Evolutionary conservation across 192 early-diverging fungal species (phyloP).

Genomic region (Dimargaris xerosporica): DNA sequence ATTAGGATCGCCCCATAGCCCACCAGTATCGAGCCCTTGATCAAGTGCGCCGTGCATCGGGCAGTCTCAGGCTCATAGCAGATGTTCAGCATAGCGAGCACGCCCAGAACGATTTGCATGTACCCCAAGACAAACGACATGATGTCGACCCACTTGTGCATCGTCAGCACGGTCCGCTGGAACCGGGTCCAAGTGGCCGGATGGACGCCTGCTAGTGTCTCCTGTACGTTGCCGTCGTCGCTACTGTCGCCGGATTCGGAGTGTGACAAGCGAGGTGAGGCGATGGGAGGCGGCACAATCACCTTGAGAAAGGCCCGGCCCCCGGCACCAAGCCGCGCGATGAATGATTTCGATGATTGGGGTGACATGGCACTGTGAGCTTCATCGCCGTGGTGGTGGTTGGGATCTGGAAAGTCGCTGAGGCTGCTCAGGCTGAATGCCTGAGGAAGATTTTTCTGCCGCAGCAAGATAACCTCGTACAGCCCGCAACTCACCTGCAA

Average conservation of each 20-base stretch:
- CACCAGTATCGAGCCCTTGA: slow-evolving; percentile 11
- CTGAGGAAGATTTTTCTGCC: background rate
- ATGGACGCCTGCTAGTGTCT: background rate
- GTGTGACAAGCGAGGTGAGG: background rate
- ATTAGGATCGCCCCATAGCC: slow-evolving; percentile 4
- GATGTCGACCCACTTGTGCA: slow-evolving; percentile 9
- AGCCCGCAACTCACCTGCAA: background rate
- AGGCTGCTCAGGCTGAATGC: background rate
- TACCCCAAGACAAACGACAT: background rate
- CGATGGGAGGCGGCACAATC: background rate
- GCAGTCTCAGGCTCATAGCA: slow-evolving; percentile 8
- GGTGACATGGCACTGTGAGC: background rate
- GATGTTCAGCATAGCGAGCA: background rate
- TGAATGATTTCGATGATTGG: no score
- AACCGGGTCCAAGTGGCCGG: background rate
- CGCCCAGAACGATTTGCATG: slow-evolving; percentile 6
- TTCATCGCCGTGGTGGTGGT: no score
- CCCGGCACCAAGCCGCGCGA: background rate
- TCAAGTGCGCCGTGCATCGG: slow-evolving; percentile 9
- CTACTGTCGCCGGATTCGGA: background rate
- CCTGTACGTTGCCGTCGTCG: background rate
- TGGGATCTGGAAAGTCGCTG: background rate
- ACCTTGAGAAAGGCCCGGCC: background rate
- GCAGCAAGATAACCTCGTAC: background rate
- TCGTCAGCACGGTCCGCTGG: no score